phyloP scores from a whole-genome alignment of 176 grass and related monocot species.

The Avena eriantha region DNA sequence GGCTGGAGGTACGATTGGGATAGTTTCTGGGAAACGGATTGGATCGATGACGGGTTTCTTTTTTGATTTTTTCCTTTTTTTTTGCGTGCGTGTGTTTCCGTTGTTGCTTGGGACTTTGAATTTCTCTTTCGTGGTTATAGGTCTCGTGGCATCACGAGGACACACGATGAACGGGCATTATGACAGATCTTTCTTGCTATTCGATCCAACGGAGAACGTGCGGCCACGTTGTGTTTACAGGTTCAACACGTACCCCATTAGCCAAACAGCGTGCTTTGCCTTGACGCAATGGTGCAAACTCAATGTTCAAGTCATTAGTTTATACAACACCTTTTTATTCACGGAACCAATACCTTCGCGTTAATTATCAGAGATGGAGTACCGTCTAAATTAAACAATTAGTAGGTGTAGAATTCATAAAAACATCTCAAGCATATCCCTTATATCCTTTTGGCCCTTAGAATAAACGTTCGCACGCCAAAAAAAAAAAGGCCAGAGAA shows the following conservation, averaged over 20 bases:
- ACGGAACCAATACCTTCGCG: too few relatives aligned
- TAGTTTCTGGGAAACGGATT: constrained; percentile 15
- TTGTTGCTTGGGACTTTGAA: background rate
- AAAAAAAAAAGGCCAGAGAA: too few relatives aligned
- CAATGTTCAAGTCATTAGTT: too few relatives aligned
- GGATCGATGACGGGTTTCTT: background rate
- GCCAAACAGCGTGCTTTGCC: background rate
- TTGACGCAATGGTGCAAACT: too few relatives aligned
- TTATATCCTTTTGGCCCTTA: too few relatives aligned
- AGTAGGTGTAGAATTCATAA: too few relatives aligned
- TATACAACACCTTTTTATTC: too few relatives aligned
- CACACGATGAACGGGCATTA: background rate
- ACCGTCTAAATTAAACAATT: too few relatives aligned
- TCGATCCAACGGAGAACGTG: constrained; percentile 3
- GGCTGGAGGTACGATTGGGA: background rate
- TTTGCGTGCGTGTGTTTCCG: background rate
- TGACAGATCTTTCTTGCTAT: background rate
- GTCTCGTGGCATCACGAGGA: background rate
- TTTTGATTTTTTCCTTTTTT: background rate
- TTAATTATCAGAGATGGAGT: too few relatives aligned
- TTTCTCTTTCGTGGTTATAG: background rate
- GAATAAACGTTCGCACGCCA: too few relatives aligned
- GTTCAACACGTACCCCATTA: background rate
- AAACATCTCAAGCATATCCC: too few relatives aligned
- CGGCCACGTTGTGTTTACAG: background rate